Conservation (phyloP, 2,329 filamentous ascomycete genomes). For the Fusarium sp. region DNA sequence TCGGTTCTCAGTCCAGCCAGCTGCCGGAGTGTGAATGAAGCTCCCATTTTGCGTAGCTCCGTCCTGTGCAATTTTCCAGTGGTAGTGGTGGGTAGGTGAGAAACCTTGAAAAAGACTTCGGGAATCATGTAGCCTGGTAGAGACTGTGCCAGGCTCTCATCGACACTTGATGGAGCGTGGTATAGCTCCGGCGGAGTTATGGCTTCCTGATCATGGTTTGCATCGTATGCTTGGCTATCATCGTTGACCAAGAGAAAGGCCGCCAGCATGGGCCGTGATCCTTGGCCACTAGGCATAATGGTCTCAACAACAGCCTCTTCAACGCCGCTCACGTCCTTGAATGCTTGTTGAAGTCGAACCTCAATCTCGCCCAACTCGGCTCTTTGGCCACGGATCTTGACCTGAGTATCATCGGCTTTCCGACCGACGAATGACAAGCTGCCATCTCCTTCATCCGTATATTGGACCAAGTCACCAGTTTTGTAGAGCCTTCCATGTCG, state of each 20-base stretch:
- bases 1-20: not conserved
- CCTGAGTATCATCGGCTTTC: conserved; percentile 65
- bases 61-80: conserved; percentile 38
- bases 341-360: conserved; percentile 16
- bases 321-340: not conserved
- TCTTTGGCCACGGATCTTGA: conserved; percentile 73
- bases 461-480: conserved; percentile 64
- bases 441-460: conserved; percentile 45
- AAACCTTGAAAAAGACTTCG: conserved; percentile 26
- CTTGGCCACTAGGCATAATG: conserved; percentile 11
- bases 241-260: conserved; percentile 12
- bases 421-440: conserved; percentile 63
- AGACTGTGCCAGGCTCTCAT: conserved; percentile 2
- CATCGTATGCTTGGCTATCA: too few species aligned
- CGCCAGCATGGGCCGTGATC: conserved; percentile 9
- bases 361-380: conserved; percentile 62
- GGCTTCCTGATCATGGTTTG: too few species aligned
- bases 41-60: conserved; percentile 19
- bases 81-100: conserved; percentile 25
- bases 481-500: conserved; percentile 53
- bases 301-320: conserved; percentile 19
- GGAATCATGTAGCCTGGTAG: conserved; percentile 44
- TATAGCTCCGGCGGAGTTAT: not conserved
- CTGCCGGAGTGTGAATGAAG: not conserved
- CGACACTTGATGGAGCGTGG: not conserved